Evolutionary conservation across 208 protist genomes (phyloP).

Genomic region (Acanthamoeba rhysodes): DNA sequence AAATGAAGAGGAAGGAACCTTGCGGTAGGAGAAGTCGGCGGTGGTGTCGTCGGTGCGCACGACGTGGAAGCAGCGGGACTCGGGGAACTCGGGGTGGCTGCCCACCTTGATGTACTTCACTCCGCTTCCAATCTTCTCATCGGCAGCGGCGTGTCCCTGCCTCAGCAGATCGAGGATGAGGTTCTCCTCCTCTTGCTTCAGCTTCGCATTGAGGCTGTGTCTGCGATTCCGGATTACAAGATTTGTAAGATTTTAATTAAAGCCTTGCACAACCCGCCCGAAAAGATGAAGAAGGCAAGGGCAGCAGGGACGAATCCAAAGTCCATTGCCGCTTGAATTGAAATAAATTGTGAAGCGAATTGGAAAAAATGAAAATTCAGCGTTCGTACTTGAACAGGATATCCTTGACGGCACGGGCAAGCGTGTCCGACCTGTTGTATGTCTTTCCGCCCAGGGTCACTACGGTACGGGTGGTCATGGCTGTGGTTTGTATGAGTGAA

Average conservation of each 20-base stretch:
- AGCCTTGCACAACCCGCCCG: neutral
- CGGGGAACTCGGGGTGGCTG: neutral
- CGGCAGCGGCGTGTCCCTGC: neutral
- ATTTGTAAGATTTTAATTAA: too few species aligned
- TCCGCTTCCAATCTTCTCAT: neutral
- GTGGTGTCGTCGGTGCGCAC: conserved; percentile 30
- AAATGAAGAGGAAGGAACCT: neutral
- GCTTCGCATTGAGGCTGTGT: neutral
- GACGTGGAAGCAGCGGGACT: conserved; percentile 1
- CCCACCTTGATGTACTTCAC: conserved; percentile 30
- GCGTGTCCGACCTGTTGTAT: neutral
- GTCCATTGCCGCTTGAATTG: neutral
- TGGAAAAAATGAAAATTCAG: neutral
- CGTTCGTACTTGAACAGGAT: neutral
- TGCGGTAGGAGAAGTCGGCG: conserved; percentile 24
- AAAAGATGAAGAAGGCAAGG: neutral
- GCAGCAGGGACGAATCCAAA: neutral
- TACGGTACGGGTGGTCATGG: neutral
- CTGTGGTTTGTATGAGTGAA: neutral
- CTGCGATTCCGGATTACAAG: neutral
- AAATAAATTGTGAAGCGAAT: neutral
- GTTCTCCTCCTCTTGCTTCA: neutral
- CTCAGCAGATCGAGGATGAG: neutral
- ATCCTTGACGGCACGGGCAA: neutral
- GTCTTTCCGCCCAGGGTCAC: neutral